Percentiles rank a stretch among this genome's conserved stretches.
Conservation (phyloP, 2,329 filamentous ascomycete genomes). For the Sphaerostilbella broomeana region DNA sequence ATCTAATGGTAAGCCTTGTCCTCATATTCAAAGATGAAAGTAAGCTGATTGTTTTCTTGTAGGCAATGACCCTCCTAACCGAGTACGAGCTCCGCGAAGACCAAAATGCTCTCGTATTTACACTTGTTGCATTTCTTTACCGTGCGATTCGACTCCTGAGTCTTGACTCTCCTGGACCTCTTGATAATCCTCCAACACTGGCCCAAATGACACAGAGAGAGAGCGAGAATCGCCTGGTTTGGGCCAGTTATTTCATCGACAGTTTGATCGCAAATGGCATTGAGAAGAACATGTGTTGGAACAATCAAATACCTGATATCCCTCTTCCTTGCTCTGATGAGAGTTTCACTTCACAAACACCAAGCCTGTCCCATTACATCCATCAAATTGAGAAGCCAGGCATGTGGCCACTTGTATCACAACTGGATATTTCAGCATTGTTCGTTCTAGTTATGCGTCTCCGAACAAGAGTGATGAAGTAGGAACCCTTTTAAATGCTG, state of each 20-base stretch:
- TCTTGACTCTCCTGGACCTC: constrained; percentile 15
- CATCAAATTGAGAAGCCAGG: constrained; percentile 13
- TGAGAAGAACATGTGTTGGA: constrained; percentile 19
- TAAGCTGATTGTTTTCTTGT: background rate
- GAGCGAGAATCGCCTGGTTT: constrained; percentile 18
- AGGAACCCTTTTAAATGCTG: background rate
- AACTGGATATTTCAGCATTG: constrained; percentile 16
- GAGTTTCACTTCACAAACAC: constrained; percentile 14
- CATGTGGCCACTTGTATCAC: constrained; percentile 7
- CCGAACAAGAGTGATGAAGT: constrained; percentile 17
- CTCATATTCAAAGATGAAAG: background rate
- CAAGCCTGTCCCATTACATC: constrained; percentile 9
- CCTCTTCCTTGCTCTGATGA: constrained; percentile 18
- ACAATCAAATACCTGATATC: constrained; percentile 16
- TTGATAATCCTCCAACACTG: constrained; percentile 3
- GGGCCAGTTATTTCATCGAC: constrained; percentile 21
- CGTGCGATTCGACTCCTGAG: constrained; percentile 18
- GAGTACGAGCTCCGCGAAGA: constrained; percentile 20
- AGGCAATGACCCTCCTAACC: constrained; percentile 19
- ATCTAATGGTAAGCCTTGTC: constrained; percentile 17
- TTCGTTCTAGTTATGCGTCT: constrained; percentile 17
- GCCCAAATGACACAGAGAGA: constrained; percentile 15
- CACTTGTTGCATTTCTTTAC: constrained; percentile 17
- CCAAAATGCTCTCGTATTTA: constrained; percentile 19
- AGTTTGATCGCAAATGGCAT: constrained; percentile 17